Evolutionary conservation across 2,329 filamentous ascomycete species (phyloP).

Genomic region (Aureobasidium namibiae): DNA sequence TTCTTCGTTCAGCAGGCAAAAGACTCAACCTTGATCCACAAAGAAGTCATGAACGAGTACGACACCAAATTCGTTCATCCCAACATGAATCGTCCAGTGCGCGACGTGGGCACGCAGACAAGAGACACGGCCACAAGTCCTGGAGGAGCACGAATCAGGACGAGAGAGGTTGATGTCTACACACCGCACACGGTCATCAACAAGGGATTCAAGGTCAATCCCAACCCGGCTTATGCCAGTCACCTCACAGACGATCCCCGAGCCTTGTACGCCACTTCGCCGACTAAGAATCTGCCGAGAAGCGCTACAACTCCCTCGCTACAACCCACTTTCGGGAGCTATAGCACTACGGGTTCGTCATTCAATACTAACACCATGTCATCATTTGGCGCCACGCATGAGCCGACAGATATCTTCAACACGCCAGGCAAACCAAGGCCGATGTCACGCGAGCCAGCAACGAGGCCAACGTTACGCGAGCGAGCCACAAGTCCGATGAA

Average conservation of each 20-base stretch:
- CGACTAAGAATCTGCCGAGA: slow-evolving; percentile 13
- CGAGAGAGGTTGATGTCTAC: slow-evolving; percentile 50
- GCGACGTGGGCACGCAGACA: slow-evolving; percentile 73
- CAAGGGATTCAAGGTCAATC: slow-evolving; percentile 69
- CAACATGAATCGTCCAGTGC: slow-evolving; percentile 69
- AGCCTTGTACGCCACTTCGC: slow-evolving; percentile 12
- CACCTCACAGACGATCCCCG: slow-evolving; percentile 17
- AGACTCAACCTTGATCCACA: slow-evolving; percentile 76
- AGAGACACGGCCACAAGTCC: slow-evolving; percentile 34
- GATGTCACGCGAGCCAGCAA: slow-evolving; percentile 21
- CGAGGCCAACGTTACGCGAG: too few species aligned
- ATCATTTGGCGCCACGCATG: slow-evolving; percentile 7
- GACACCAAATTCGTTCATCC: slow-evolving; percentile 94
- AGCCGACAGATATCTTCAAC: slow-evolving; percentile 28
- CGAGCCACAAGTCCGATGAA: slow-evolving; percentile 18
- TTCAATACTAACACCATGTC: slow-evolving; percentile 18
- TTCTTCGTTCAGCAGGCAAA: slow-evolving; percentile 78
- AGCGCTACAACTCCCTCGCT: slow-evolving; percentile 60
- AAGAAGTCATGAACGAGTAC: slow-evolving; percentile 90
- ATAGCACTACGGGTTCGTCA: slow-evolving; percentile 15
- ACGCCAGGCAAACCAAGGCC: slow-evolving; percentile 29
- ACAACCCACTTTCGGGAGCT: slow-evolving; percentile 15
- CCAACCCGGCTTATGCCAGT: slow-evolving; percentile 70
- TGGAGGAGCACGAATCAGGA: slow-evolving; percentile 21
- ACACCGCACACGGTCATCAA: slow-evolving; percentile 58